A percentile compares a stretch with the other conserved stretches of the same genome.
Evolutionary conservation across 345 rosid genomes (phyloP).

Genomic region (Diplotaxis tenuifolia): DNA sequence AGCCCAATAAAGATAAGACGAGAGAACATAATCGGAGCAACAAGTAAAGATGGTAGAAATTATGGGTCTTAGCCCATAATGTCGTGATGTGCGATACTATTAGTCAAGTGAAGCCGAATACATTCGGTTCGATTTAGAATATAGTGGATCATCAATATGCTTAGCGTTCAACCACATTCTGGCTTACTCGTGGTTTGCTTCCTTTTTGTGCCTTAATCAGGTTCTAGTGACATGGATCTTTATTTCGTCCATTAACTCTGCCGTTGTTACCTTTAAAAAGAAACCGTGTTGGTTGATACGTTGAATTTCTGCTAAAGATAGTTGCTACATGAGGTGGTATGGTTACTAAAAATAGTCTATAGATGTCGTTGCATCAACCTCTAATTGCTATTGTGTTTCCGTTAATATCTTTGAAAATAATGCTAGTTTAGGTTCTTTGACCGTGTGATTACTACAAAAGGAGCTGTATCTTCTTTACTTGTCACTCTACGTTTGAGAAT

Average conservation of each 20-base stretch:
- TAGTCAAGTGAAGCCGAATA: neutral
- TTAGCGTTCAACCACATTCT: neutral
- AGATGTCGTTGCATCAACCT: neutral
- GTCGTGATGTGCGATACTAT: neutral
- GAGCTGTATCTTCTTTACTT: constrained; percentile 59
- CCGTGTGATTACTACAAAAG: constrained; percentile 63
- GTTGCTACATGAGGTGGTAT: neutral
- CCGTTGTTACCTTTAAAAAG: neutral
- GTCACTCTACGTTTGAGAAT: constrained; percentile 55
- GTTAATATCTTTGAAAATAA: constrained; percentile 1
- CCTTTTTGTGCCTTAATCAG: neutral
- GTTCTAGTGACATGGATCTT: neutral
- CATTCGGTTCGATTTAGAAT: neutral
- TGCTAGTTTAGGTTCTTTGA: neutral
- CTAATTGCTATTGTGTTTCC: neutral
- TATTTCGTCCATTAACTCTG: no score
- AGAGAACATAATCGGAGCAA: neutral
- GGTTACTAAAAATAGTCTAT: neutral
- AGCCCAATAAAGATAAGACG: no score
- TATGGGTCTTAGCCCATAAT: neutral
- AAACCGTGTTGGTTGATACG: neutral
- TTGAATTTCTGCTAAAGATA: neutral
- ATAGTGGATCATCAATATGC: neutral
- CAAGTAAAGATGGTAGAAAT: neutral
- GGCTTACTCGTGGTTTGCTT: neutral